Evolutionary conservation across 2,329 filamentous ascomycete genomes (phyloP).

Genomic region (Cercospora sp.): DNA sequence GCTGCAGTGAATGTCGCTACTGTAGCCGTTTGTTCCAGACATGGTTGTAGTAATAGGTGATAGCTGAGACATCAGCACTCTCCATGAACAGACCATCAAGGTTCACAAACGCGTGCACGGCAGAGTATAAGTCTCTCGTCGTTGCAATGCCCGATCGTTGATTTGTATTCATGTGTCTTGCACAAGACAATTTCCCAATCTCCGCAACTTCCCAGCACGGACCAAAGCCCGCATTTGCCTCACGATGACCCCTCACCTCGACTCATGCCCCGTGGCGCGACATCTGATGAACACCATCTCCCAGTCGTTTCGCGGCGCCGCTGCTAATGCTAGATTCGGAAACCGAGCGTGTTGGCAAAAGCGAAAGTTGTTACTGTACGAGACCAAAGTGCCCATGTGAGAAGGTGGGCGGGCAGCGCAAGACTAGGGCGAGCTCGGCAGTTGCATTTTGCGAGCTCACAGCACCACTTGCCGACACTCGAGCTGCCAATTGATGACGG

Average conservation of each 20-base stretch:
- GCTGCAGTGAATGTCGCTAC: not conserved
- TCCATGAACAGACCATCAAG: not conserved
- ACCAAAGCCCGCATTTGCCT: not conserved
- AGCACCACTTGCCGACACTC: slow-evolving; percentile 4
- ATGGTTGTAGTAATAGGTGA: not conserved
- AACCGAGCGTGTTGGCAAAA: not conserved
- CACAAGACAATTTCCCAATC: not conserved
- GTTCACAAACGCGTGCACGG: not conserved
- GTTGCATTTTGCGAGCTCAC: slow-evolving; percentile 1
- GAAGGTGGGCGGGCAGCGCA: not conserved
- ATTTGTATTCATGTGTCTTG: not conserved
- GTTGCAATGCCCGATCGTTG: not conserved
- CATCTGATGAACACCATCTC: not conserved
- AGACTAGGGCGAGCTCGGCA: slow-evolving; percentile 4
- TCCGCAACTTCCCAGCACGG: not conserved
- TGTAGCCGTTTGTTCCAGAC: not conserved
- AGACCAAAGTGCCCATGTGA: not conserved
- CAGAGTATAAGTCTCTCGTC: not conserved
- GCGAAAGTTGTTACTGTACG: not conserved
- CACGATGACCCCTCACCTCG: not conserved
- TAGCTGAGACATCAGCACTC: not conserved
- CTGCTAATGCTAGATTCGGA: slow-evolving; percentile 1
- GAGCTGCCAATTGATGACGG: not conserved
- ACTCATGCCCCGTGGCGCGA: not conserved
- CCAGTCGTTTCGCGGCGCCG: not conserved